Conservation (phyloP, 129 eudicot genomes). For the carrot (Daucus carota) region DH1_v3.0 NC_030383.2:53188001-53188500, state of each 20-base stretch:
- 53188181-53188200: background rate
- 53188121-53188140: background rate
- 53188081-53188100: background rate
- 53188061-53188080: background rate
- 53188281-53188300: background rate
- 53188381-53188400: background rate
- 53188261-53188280: background rate
- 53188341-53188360: background rate
- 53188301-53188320: background rate
- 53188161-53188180: background rate
- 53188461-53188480: slow-evolving; percentile 19
- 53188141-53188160: background rate
- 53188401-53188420: background rate
- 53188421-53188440: slow-evolving; percentile 32
- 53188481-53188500: slow-evolving; percentile 24
- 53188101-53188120: background rate
- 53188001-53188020: slow-evolving; percentile 42
- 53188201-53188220: background rate
- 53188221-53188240: background rate
- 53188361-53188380: background rate
- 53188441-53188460: slow-evolving; percentile 39
- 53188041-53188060: background rate
- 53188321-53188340: background rate
- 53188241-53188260: background rate
- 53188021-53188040: background rate